Evolutionary conservation across 2,329 filamentous ascomycete species (phyloP).

Genomic region (Fusarium tupiense): DNA sequence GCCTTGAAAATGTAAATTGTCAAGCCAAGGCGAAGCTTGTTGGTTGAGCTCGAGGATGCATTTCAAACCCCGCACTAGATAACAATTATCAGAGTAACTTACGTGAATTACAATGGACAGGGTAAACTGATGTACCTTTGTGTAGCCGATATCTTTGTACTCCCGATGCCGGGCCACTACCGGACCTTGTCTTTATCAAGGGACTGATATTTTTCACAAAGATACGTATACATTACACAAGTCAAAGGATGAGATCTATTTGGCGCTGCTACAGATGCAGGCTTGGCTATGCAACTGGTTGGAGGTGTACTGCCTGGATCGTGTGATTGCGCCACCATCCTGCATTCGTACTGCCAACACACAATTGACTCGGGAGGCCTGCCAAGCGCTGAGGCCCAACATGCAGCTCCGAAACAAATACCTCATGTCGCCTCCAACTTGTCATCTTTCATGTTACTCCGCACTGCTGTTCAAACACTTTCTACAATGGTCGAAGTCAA

Average conservation of each 20-base stretch:
- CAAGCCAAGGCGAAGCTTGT: background rate
- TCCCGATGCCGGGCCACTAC: background rate
- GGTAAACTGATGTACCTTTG: background rate
- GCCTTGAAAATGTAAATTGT: background rate
- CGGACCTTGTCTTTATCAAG: no score
- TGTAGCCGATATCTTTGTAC: background rate
- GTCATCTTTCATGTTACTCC: accelerated
- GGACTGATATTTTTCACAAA: background rate
- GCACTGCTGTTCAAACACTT: accelerated
- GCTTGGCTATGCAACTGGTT: background rate
- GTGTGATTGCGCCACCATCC: background rate
- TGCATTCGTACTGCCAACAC: background rate
- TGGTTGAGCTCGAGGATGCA: background rate
- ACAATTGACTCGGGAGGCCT: background rate
- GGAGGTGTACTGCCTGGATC: background rate
- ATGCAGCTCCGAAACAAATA: background rate
- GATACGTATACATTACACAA: background rate
- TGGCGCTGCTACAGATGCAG: no score
- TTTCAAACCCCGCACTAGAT: background rate
- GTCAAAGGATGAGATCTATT: accelerated
- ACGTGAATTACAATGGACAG: accelerated
- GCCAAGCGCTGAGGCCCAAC: background rate
- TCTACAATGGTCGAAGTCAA: background rate
- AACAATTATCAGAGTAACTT: accelerated
- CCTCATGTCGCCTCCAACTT: accelerated